Percentiles rank a stretch among this genome's conserved stretches.
Evolutionary conservation across 305 asterid genomes (phyloP).

Genomic region (Rubia peregrina): DNA sequence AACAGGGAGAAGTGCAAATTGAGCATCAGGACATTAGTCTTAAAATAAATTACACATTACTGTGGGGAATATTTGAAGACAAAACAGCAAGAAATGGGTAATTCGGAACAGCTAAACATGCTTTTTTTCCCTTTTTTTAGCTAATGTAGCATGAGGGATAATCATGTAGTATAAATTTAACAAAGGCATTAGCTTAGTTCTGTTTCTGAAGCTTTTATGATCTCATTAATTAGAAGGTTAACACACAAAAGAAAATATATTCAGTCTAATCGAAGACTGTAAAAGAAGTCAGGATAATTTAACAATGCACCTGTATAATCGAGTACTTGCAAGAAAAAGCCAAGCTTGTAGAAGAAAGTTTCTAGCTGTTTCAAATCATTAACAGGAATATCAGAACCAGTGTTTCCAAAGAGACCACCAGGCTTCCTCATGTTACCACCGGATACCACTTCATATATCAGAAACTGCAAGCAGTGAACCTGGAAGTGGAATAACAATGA

Average conservation of each 20-base stretch:
- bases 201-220: not conserved
- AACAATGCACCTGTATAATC: constrained; percentile 74
- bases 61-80: not conserved
- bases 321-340: constrained; percentile 83
- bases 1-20: not conserved
- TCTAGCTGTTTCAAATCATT: constrained; percentile 93
- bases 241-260: not conserved
- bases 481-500: constrained; percentile 26
- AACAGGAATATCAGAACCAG: constrained; percentile 88
- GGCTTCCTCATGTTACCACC: constrained; percentile 99
- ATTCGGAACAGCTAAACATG: not conserved
- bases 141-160: not conserved
- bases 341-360: constrained; percentile 97
- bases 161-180: too few species aligned
- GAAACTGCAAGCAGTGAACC: constrained; percentile 97
- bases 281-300: not conserved
- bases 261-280: not conserved
- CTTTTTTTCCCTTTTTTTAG: not conserved
- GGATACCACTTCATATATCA: constrained; percentile 97
- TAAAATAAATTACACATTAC: not conserved
- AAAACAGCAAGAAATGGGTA: not conserved
- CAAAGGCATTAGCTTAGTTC: not conserved
- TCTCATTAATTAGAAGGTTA: not conserved
- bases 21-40: not conserved
- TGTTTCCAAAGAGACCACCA: constrained; percentile 96